Conservation (phyloP, 2,329 filamentous ascomycete genomes). For the Berkeleyomyces rouxiae region DNA sequence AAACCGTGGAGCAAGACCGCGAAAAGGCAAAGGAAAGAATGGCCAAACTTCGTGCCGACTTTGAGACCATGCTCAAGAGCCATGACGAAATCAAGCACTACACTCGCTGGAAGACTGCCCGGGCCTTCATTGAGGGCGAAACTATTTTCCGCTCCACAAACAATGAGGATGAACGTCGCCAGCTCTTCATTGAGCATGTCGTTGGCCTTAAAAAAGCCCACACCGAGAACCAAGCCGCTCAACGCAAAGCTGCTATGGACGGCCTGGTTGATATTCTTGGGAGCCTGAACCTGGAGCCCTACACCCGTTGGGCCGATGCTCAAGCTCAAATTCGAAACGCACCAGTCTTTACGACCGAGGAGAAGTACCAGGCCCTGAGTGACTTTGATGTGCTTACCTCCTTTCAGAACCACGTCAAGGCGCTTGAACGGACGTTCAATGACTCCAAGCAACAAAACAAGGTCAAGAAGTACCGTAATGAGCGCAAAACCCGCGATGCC, state of each 20-base stretch:
- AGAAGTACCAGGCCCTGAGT: slow-evolving; percentile 71
- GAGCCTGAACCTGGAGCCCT: slow-evolving; percentile 70
- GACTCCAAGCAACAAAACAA: slow-evolving; percentile 80
- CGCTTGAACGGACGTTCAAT: slow-evolving; percentile 79
- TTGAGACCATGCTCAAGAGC: slow-evolving; percentile 86
- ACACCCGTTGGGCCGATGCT: slow-evolving; percentile 87
- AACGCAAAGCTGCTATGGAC: slow-evolving; percentile 68
- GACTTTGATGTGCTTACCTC: slow-evolving; percentile 81
- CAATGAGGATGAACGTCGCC: slow-evolving; percentile 70
- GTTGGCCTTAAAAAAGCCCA: slow-evolving; percentile 67
- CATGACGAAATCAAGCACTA: slow-evolving; percentile 96
- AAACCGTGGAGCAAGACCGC: slow-evolving; percentile 82
- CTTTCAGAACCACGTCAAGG: slow-evolving; percentile 91
- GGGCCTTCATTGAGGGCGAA: slow-evolving; percentile 85
- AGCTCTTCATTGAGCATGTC: slow-evolving; percentile 89
- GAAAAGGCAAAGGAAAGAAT: slow-evolving; percentile 86
- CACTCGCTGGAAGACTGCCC: slow-evolving; percentile 90
- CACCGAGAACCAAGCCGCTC: slow-evolving; percentile 53
- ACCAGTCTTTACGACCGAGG: slow-evolving; percentile 43
- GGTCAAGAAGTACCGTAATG: slow-evolving; percentile 58
- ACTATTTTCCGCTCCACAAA: slow-evolving; percentile 87
- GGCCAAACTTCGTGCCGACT: slow-evolving; percentile 81
- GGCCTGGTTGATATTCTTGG: slow-evolving; percentile 65
- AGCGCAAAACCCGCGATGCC: slow-evolving; percentile 71
- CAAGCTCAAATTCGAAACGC: slow-evolving; percentile 47